phyloP scores from a whole-genome alignment of 495 filamentous ascomycete genomes.

The Antarctomyces pellizariae region DNA sequence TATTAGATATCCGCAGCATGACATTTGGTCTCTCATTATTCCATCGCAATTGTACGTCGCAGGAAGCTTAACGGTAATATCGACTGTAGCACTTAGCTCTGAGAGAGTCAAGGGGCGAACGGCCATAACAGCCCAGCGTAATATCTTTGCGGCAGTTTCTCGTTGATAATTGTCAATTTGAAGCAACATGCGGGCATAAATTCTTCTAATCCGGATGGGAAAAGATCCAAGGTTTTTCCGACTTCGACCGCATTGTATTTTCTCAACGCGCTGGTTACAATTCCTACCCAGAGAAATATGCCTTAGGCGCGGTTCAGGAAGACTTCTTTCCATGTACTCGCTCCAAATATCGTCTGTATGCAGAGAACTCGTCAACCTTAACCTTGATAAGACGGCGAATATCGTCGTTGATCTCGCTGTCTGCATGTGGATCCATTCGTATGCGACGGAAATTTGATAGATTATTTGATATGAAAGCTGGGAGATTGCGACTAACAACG shows the following conservation, averaged over 20 bases:
- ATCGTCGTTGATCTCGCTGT: conserved; percentile 13
- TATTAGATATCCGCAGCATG: conserved; percentile 10
- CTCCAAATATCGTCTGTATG: conserved; percentile 8
- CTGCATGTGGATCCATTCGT: conserved; percentile 10
- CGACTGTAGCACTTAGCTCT: conserved; percentile 10
- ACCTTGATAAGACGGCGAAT: conserved; percentile 16
- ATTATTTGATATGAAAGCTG: conserved; percentile 13
- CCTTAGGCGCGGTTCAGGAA: conserved; percentile 17
- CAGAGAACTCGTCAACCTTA: conserved; percentile 17
- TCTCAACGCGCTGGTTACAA: conserved; percentile 18
- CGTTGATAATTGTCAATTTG: conserved; percentile 10
- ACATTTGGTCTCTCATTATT: conserved; percentile 9
- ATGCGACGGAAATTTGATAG: conserved; percentile 8
- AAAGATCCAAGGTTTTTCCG: conserved; percentile 7
- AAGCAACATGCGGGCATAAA: conserved; percentile 16
- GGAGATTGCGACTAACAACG: conserved; percentile 16
- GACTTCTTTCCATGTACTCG: conserved; percentile 7
- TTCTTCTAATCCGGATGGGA: conserved; percentile 14
- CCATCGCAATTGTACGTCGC: conserved; percentile 3
- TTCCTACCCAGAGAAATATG: conserved; percentile 24
- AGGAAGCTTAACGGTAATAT: conserved; percentile 1
- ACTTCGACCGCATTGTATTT: conserved; percentile 10
- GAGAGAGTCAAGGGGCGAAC: conserved; percentile 13
- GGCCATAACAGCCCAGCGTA: conserved; percentile 15
- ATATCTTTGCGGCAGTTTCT: conserved; percentile 10